Evolutionary conservation across 169 alveolate genomes (phyloP).

Genomic region (Eimeria acervulina): DNA sequence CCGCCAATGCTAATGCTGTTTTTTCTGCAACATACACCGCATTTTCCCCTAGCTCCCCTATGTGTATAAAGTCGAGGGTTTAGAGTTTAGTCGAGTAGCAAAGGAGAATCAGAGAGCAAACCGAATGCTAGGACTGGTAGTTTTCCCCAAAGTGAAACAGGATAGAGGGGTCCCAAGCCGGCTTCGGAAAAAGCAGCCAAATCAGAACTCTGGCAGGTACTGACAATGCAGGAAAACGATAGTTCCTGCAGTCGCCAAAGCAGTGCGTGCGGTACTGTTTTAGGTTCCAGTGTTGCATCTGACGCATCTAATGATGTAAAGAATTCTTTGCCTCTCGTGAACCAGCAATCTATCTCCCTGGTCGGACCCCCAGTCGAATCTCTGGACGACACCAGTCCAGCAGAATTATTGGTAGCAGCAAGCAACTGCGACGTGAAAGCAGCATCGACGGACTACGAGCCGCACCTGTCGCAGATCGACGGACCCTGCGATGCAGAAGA

Average conservation of each 20-base stretch:
- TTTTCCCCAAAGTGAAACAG: neutral
- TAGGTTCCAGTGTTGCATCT: neutral
- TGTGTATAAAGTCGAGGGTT: neutral
- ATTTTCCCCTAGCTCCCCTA: neutral
- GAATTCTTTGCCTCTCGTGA: neutral
- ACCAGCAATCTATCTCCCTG: neutral
- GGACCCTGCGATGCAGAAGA: constrained; percentile 8
- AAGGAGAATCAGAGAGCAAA: neutral
- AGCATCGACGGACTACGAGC: neutral
- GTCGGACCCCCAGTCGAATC: neutral
- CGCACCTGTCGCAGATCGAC: neutral
- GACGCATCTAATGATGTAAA: neutral
- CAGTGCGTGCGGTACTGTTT: neutral
- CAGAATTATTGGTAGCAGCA: neutral
- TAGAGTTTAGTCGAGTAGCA: neutral
- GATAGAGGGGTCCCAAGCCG: neutral
- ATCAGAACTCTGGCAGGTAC: neutral
- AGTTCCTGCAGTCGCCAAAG: neutral
- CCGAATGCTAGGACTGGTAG: neutral
- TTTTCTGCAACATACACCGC: neutral
- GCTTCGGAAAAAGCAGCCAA: neutral
- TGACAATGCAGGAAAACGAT: neutral
- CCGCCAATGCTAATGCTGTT: neutral
- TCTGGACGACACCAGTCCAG: neutral
- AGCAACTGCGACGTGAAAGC: neutral